Conservation (phyloP, 2,329 filamentous ascomycete genomes). For the Cladorrhinum sp. region DNA sequence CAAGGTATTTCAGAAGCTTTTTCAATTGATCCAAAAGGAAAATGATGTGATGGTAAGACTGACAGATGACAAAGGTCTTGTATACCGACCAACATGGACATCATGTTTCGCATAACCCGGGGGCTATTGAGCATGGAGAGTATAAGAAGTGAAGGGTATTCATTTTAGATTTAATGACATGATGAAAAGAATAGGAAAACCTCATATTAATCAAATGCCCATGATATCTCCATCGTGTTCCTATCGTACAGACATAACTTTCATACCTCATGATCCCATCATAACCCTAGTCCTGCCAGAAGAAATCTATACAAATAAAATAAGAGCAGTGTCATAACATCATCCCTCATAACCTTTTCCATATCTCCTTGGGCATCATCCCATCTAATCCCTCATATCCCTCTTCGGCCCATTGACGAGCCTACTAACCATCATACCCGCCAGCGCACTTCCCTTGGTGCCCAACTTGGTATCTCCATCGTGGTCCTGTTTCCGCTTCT, state of each 20-base stretch:
- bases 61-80: slow-evolving; percentile 30
- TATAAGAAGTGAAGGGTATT: slow-evolving; percentile 34
- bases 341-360: not conserved
- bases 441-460: slow-evolving; percentile 21
- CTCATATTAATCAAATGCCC: too few species aligned
- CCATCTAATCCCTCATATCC: slow-evolving; percentile 18
- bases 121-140: slow-evolving; percentile 33
- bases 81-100: slow-evolving; percentile 41
- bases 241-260: too few species aligned
- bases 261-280: too few species aligned
- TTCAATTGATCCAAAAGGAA: not conserved
- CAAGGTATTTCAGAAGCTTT: slow-evolving; percentile 34
- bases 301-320: too few species aligned
- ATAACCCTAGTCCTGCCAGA: too few species aligned
- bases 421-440: slow-evolving; percentile 27
- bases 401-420: slow-evolving; percentile 27
- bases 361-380: not conserved
- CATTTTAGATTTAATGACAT: too few species aligned
- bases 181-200: too few species aligned
- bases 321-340: slow-evolving; percentile 29
- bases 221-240: too few species aligned
- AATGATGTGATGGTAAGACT: not conserved
- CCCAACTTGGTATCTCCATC: slow-evolving; percentile 12
- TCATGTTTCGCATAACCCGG: slow-evolving; percentile 39
- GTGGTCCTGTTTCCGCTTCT: slow-evolving; percentile 12